Conservation (phyloP, 148 eudicot species). For the Pouteria glomerata region DNA sequence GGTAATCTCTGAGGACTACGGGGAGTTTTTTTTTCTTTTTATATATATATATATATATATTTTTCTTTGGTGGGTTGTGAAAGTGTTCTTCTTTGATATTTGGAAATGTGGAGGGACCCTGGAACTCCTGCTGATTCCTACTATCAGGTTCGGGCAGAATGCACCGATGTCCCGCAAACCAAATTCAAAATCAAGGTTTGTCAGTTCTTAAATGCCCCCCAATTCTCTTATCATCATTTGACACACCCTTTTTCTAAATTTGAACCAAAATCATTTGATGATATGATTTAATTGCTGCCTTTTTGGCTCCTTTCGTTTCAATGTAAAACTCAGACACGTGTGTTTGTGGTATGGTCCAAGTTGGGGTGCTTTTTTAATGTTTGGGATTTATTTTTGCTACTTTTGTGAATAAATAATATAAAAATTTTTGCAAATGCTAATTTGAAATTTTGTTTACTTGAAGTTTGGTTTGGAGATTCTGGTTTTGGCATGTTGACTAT, state of each 20-base stretch:
- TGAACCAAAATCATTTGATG: conserved; percentile 3
- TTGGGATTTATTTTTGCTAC: neutral
- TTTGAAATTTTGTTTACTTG: neutral
- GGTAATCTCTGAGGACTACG: conserved; percentile 14
- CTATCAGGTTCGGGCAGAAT: conserved; percentile 78
- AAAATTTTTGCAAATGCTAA: conserved; percentile 3
- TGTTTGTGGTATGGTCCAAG: neutral
- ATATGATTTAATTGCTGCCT: neutral
- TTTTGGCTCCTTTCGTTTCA: too few species aligned
- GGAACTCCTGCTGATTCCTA: conserved; percentile 81
- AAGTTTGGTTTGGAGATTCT: neutral
- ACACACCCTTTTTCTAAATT: neutral
- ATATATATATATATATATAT: too few species aligned
- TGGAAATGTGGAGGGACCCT: conserved; percentile 66
- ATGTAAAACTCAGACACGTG: too few species aligned
- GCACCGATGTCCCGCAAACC: conserved; percentile 82
- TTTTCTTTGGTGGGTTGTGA: conserved; percentile 3
- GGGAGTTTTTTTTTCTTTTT: conserved; percentile 9
- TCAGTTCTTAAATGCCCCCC: neutral
- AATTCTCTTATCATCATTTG: neutral
- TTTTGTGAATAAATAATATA: neutral
- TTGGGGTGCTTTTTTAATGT: neutral
- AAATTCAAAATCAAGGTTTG: conserved; percentile 94
- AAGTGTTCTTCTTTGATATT: neutral
- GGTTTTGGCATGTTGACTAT: neutral